Conservation (phyloP, 1,284 basidiomycete genomes). For the Papiliotrema laurentii region DNA sequence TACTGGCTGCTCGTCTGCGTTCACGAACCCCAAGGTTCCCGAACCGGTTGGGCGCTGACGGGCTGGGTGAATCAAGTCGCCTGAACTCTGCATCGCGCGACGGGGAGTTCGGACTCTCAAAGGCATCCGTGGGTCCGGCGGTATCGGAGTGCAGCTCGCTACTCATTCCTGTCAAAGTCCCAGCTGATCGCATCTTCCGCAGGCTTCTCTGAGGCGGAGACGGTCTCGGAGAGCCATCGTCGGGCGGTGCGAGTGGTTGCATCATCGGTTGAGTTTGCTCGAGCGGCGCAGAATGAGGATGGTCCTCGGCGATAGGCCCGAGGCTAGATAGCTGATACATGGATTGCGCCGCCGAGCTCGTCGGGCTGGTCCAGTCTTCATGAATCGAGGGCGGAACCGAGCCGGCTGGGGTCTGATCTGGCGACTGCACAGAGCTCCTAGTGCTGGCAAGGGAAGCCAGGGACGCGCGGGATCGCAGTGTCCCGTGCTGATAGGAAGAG, state of each 20-base stretch:
- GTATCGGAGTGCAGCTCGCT: conserved; percentile 1
- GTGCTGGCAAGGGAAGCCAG: conserved; percentile 14
- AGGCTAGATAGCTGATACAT: conserved; percentile 12
- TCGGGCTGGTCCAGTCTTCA: conserved; percentile 8
- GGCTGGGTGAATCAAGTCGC: not conserved
- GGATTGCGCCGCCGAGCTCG: conserved; percentile 19
- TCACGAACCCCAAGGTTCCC: conserved; percentile 60
- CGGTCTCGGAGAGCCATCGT: not conserved
- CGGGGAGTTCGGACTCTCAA: not conserved
- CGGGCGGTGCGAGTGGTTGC: conserved; percentile 2
- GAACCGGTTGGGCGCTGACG: conserved; percentile 49
- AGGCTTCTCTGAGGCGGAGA: conserved; percentile 12
- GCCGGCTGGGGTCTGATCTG: conserved; percentile 1
- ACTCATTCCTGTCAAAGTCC: conserved; percentile 31
- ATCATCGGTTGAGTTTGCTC: not conserved
- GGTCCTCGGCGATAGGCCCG: conserved; percentile 24
- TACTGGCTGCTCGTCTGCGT: conserved; percentile 29
- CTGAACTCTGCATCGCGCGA: not conserved
- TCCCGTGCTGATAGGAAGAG: conserved; percentile 10
- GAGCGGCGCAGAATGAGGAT: conserved; percentile 23
- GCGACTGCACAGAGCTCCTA: conserved; percentile 3
- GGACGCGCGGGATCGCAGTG: conserved; percentile 17
- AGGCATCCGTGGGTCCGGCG: not conserved
- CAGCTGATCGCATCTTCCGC: conserved; percentile 72
- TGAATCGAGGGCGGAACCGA: not conserved